Percentiles rank a stretch among this genome's conserved stretches.
Conservation (phyloP, 2,329 filamentous ascomycete species). For the Colletotrichum nymphaeae region DNA sequence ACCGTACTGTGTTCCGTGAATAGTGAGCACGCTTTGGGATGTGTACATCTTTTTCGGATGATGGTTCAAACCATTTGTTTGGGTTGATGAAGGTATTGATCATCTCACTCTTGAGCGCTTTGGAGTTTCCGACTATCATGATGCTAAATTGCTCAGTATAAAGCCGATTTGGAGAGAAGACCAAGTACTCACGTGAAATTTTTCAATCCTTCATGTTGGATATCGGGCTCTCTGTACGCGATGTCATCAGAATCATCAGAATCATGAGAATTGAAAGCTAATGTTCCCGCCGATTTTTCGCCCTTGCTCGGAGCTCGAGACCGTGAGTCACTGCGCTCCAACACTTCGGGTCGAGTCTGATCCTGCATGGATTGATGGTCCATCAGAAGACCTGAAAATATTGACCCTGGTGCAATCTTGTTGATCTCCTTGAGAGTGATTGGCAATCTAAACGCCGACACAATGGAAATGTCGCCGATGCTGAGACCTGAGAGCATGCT, state of each 20-base stretch:
- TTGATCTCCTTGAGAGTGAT: background rate
- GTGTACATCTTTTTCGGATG: background rate
- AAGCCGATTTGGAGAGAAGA: background rate
- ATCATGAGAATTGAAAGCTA: background rate
- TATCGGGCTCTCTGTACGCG: background rate
- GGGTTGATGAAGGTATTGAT: background rate
- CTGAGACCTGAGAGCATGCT: background rate
- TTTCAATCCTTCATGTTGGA: background rate
- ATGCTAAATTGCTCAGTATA: background rate
- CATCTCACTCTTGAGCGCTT: background rate
- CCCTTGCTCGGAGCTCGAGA: background rate
- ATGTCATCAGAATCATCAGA: background rate
- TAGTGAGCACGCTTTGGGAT: background rate
- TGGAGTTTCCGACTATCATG: background rate
- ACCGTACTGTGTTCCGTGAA: background rate
- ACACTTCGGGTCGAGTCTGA: rapidly evolving
- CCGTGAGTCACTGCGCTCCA: rapidly evolving
- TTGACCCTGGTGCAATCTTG: background rate
- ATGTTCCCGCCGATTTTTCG: rapidly evolving
- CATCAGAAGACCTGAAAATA: background rate
- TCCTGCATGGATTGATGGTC: background rate
- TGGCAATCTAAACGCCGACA: background rate
- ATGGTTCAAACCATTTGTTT: background rate
- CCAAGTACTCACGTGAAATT: background rate
- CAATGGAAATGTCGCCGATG: background rate